A percentile compares a stretch with the other conserved stretches of the same genome.
Conservation (phyloP, 2,329 filamentous ascomycete genomes). For the Xylaria sp. region DNA sequence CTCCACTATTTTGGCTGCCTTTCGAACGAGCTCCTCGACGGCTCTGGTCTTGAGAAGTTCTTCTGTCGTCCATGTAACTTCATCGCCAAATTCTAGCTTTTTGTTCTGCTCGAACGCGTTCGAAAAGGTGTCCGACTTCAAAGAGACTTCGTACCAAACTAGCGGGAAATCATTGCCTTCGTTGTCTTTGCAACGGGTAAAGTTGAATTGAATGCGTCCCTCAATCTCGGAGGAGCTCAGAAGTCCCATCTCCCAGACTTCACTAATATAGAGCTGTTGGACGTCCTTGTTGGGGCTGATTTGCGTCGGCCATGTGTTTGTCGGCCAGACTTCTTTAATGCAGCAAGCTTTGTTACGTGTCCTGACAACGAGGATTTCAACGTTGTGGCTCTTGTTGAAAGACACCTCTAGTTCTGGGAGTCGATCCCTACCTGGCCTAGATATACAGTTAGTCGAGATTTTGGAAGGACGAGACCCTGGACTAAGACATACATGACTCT, state of each 20-base stretch:
- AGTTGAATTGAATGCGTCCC: slow-evolving; percentile 24
- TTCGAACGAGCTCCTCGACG: slow-evolving; percentile 42
- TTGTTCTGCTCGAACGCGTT: slow-evolving; percentile 45
- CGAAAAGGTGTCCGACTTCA: slow-evolving; percentile 42
- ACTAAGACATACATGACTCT: slow-evolving; percentile 43
- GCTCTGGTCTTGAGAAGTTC: slow-evolving; percentile 39
- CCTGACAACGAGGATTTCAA: slow-evolving; percentile 41
- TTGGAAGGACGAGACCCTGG: not conserved
- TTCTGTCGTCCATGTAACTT: slow-evolving; percentile 43
- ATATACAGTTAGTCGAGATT: slow-evolving; percentile 7
- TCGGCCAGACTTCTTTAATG: not conserved
- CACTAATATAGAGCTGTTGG: slow-evolving; percentile 43
- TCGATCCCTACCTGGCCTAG: slow-evolving; percentile 36
- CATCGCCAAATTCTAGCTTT: slow-evolving; percentile 43
- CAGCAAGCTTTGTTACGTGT: slow-evolving; percentile 45
- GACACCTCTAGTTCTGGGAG: slow-evolving; percentile 42
- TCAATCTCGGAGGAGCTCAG: not conserved
- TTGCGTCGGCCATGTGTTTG: not conserved
- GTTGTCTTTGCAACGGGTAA: slow-evolving; percentile 21
- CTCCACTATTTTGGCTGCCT: slow-evolving; percentile 43
- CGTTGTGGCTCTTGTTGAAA: slow-evolving; percentile 39
- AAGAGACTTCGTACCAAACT: slow-evolving; percentile 45
- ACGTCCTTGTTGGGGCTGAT: not conserved
- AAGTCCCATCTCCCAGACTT: slow-evolving; percentile 46
- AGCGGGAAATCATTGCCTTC: slow-evolving; percentile 29